Percentiles rank a stretch among this genome's conserved stretches.
Conservation (phyloP, 2,329 filamentous ascomycete genomes). For the Aureobasidium uvarum region DNA sequence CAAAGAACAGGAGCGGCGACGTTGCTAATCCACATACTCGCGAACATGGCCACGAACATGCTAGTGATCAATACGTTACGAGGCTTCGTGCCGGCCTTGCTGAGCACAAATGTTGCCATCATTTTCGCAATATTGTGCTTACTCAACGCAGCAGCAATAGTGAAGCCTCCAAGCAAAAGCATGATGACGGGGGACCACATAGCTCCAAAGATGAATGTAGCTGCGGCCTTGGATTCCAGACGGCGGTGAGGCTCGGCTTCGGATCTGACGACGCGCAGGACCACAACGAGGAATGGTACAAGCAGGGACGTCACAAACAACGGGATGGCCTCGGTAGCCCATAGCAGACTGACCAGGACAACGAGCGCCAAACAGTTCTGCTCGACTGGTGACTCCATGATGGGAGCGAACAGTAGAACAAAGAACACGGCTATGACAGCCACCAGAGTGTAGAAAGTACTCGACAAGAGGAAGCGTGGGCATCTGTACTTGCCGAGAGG, state of each 20-base stretch:
- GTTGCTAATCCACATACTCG: constrained; percentile 99
- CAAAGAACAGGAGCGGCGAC: constrained; percentile 95
- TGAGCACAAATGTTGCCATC: constrained; percentile 92
- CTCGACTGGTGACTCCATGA: constrained; percentile 84
- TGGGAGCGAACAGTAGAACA: constrained; percentile 69
- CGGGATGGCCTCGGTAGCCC: constrained; percentile 97
- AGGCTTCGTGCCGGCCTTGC: constrained; percentile 90
- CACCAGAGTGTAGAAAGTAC: constrained; percentile 75
- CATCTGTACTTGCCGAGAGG: constrained; percentile 74
- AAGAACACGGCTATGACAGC: constrained; percentile 70
- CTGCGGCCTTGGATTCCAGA: constrained; percentile 75
- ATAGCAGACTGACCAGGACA: constrained; percentile 87
- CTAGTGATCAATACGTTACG: constrained; percentile 89
- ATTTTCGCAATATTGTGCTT: constrained; percentile 98
- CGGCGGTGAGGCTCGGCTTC: constrained; percentile 68
- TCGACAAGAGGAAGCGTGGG: constrained; percentile 79
- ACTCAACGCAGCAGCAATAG: constrained; percentile 87
- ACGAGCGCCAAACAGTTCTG: constrained; percentile 95
- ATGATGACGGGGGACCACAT: constrained; percentile 99
- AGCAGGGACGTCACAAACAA: constrained; percentile 93
- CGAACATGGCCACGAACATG: constrained; percentile 97
- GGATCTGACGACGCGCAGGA: constrained; percentile 77
- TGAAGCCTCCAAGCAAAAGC: constrained; percentile 93
- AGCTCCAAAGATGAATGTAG: constrained; percentile 80
- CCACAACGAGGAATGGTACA: constrained; percentile 88